Evolutionary conservation across 331 rosid species (phyloP).

Genomic region (Telfairia occidentalis): DNA sequence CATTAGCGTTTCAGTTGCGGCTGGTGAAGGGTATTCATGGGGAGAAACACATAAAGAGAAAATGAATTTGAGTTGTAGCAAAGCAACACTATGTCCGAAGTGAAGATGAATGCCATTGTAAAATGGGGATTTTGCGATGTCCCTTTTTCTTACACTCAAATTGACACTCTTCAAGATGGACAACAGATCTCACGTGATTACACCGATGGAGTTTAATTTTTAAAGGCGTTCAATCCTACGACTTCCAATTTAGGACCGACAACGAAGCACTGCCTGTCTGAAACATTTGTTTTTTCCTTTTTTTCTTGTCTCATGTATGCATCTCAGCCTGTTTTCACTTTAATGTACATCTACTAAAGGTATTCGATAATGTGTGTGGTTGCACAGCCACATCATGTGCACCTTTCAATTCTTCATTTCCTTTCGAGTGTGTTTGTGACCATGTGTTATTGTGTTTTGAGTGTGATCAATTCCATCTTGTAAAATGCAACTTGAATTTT

Average conservation of each 20-base stretch:
- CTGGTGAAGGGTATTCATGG: neutral
- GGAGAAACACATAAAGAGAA: neutral
- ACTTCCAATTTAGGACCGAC: neutral
- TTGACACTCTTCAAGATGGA: neutral
- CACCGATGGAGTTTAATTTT: neutral
- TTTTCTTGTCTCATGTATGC: too few species aligned
- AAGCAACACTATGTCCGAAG: neutral
- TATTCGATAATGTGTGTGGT: too few species aligned
- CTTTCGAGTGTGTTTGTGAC: too few species aligned
- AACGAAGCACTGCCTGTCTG: neutral
- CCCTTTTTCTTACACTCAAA: neutral
- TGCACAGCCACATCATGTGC: too few species aligned
- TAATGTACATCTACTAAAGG: too few species aligned
- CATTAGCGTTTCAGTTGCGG: too few species aligned
- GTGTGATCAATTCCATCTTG: too few species aligned
- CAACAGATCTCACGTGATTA: neutral
- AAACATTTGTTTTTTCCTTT: too few species aligned
- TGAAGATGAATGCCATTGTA: neutral
- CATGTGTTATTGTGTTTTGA: too few species aligned
- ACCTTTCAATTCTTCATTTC: too few species aligned
- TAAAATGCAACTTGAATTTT: too few species aligned
- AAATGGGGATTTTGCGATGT: neutral
- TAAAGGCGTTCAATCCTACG: neutral
- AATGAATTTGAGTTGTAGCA: neutral
- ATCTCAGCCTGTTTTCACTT: too few species aligned